phyloP scores from a whole-genome alignment of 2,329 filamentous ascomycete species.

The Arthrinium puccinioides region DNA sequence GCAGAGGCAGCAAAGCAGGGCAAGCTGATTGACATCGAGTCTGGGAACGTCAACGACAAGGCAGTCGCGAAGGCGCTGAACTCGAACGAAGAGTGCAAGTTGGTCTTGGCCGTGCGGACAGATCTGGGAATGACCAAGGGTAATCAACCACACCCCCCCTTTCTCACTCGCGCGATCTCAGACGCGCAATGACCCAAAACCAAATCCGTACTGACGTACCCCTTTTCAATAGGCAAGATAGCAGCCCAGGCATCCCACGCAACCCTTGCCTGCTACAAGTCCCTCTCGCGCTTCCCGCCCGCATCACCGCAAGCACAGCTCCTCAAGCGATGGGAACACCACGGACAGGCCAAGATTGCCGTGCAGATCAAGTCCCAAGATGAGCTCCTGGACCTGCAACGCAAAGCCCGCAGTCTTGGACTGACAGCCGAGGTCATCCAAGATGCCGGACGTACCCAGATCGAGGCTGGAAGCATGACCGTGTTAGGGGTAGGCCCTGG shows the following conservation, averaged over 20 bases:
- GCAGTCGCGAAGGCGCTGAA: slow-evolving; percentile 21
- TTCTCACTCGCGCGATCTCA: background rate
- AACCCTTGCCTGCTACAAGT: slow-evolving; percentile 96
- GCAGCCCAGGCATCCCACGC: slow-evolving; percentile 92
- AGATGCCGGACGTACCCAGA: slow-evolving; percentile 96
- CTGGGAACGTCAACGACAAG: slow-evolving; percentile 33
- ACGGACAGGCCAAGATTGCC: slow-evolving; percentile 89
- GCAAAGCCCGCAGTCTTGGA: slow-evolving; percentile 73
- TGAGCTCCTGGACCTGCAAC: slow-evolving; percentile 66
- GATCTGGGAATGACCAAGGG: slow-evolving; percentile 98
- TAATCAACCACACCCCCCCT: slow-evolving; percentile 31
- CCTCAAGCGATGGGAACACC: slow-evolving; percentile 76
- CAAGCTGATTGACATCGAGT: slow-evolving; percentile 21
- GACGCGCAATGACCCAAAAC: too few species aligned
- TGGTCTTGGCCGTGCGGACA: slow-evolving; percentile 85
- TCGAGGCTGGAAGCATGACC: slow-evolving; percentile 85
- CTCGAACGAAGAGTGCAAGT: slow-evolving; percentile 76
- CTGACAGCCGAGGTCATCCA: slow-evolving; percentile 84
- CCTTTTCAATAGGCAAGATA: slow-evolving; percentile 70
- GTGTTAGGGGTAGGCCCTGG: slow-evolving; percentile 79
- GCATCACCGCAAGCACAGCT: slow-evolving; percentile 51
- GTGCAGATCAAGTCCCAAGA: slow-evolving; percentile 84
- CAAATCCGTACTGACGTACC: slow-evolving; percentile 3
- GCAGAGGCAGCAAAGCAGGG: slow-evolving; percentile 15
- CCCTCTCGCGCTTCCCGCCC: slow-evolving; percentile 50